phyloP scores from a whole-genome alignment of 2,329 filamentous ascomycete species.

The Colletotrichum abscissum region DNA sequence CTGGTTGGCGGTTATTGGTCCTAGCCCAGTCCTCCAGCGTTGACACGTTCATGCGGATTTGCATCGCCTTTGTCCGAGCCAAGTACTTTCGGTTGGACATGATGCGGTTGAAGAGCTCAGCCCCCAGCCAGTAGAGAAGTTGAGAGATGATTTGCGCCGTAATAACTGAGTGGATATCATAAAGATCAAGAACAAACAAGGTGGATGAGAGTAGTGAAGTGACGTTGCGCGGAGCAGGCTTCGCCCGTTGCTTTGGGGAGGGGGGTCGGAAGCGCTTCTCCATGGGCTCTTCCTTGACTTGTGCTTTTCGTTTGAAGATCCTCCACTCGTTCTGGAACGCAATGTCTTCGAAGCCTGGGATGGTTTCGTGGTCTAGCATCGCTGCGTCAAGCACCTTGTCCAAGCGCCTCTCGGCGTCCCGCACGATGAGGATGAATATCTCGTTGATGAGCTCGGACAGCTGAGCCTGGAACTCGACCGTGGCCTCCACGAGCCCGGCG shows the following conservation, averaged over 20 bases:
- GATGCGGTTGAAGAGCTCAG: conserved; percentile 96
- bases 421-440: conserved; percentile 97
- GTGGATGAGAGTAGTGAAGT: conserved; percentile 96
- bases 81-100: conserved; percentile 97
- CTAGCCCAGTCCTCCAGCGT: conserved; percentile 96
- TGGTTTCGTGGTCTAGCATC: conserved; percentile 98
- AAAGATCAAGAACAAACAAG: conserved; percentile 96
- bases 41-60: conserved; percentile 99
- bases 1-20: conserved; percentile 90
- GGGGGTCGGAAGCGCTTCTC: conserved; percentile 94
- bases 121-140: conserved; percentile 94
- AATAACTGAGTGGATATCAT: conserved; percentile 98
- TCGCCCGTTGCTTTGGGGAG: conserved; percentile 91
- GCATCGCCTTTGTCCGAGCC: conserved; percentile 97
- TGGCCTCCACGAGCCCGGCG: conserved; percentile 34
- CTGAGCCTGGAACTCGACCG: conserved; percentile 84
- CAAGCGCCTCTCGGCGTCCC: conserved; percentile 93
- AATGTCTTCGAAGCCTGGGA: conserved; percentile 96
- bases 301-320: conserved; percentile 90
- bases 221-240: conserved; percentile 93
- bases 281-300: conserved; percentile 88
- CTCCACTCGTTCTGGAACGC: conserved; percentile 99
- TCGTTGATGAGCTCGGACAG: conserved; percentile 96
- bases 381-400: conserved; percentile 94
- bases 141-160: conserved; percentile 91